A percentile compares a stretch with the other conserved stretches of the same genome.
Evolutionary conservation across 1,139 yeast species (phyloP).

Genomic region (Protomyces arabidopsidicola): DNA sequence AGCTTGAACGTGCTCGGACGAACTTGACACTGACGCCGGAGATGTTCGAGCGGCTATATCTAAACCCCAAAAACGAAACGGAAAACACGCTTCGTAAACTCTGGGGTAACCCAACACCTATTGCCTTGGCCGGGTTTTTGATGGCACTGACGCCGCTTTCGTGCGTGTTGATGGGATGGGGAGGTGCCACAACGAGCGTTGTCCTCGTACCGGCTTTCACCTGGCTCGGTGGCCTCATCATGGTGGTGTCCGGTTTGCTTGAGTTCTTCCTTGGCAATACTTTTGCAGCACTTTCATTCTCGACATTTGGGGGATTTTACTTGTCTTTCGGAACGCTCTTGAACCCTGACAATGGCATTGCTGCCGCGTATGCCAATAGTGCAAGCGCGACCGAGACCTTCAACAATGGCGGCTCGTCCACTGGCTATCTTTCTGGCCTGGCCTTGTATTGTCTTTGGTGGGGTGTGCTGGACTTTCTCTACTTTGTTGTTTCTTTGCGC

Average conservation of each 20-base stretch:
- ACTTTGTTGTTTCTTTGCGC: conserved; percentile 62
- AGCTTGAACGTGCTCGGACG: conserved; percentile 29
- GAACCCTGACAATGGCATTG: conserved; percentile 54
- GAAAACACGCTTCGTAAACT: conserved; percentile 33
- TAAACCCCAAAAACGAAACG: conserved; percentile 30
- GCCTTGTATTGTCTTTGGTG: conserved; percentile 59
- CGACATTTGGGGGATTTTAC: conserved; percentile 76
- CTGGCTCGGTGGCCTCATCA: conserved; percentile 62
- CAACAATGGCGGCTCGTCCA: conserved; percentile 43
- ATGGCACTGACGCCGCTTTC: conserved; percentile 35
- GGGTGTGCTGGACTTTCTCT: conserved; percentile 55
- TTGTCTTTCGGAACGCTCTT: conserved; percentile 58
- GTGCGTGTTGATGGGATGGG: conserved; percentile 33
- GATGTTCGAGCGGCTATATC: conserved; percentile 33
- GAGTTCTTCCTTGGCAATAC: conserved; percentile 63
- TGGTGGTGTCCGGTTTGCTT: conserved; percentile 62
- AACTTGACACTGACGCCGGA: conserved; percentile 33
- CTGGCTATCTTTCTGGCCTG: conserved; percentile 54
- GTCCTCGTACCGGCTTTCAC: conserved; percentile 36
- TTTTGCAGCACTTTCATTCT: conserved; percentile 59
- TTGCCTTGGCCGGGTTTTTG: conserved; percentile 55
- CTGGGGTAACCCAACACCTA: conserved; percentile 58
- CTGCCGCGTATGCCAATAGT: conserved; percentile 46
- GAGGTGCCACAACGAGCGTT: conserved; percentile 33
- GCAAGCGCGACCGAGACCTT: conserved; percentile 35